These are phyloP conservation scores for Beauveria medogensis DNA, from an alignment of 2,329 filamentous ascomycete genomes.

Conservation along the genomic window DNA sequence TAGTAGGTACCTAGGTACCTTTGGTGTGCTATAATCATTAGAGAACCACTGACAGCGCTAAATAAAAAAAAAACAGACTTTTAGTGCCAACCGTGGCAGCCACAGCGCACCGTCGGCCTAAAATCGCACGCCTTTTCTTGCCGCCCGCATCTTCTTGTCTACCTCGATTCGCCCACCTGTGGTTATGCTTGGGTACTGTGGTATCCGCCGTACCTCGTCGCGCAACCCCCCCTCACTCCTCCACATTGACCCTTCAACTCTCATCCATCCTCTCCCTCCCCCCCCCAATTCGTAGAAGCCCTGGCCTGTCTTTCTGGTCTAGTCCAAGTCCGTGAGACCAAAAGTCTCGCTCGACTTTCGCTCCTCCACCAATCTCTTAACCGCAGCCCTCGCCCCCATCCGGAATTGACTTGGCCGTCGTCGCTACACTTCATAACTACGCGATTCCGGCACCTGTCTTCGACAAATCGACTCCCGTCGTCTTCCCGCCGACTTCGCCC, in stretches of 20 bases:
- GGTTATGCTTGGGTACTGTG: too few species aligned
- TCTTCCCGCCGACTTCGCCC: neutral
- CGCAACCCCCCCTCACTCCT: neutral
- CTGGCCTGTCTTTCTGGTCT: neutral
- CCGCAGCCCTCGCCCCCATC: neutral
- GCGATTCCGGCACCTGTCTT: neutral
- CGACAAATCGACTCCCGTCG: neutral
- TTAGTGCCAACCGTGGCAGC: too few species aligned
- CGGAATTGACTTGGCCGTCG: neutral
- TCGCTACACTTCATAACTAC: neutral
- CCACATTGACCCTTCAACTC: too few species aligned
- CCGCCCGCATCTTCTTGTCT: too few species aligned
- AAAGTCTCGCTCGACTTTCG: conserved; percentile 3
- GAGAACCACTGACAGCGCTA: neutral
- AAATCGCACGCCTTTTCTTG: too few species aligned
- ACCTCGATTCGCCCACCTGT: too few species aligned
- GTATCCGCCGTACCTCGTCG: too few species aligned
- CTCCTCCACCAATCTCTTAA: conserved; percentile 2
- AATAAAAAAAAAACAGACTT: neutral
- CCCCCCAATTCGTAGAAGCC: neutral
- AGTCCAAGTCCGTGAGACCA: conserved; percentile 2
- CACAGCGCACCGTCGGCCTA: too few species aligned
- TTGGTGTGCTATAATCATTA: neutral
- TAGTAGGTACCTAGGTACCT: neutral
- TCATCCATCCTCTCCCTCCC: neutral